Conservation (phyloP, 2,329 filamentous ascomycete genomes). For the Coleophoma crateriformis region DNA sequence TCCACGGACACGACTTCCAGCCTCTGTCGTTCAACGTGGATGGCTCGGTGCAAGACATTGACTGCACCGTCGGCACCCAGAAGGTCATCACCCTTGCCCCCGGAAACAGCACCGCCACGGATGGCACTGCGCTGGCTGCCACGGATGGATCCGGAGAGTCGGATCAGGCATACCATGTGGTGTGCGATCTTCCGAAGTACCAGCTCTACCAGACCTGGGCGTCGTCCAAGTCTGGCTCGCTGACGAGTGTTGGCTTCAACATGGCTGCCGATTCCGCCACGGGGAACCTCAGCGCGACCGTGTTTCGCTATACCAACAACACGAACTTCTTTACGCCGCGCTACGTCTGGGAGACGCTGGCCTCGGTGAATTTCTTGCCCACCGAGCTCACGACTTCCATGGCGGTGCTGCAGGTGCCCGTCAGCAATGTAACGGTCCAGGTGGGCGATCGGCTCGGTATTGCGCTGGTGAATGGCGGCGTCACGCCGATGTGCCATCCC, state of each 20-base stretch:
- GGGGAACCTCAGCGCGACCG: conserved; percentile 8
- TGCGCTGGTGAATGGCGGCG: conserved; percentile 10
- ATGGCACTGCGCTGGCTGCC: conserved; percentile 3
- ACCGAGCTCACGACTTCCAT: conserved; percentile 4
- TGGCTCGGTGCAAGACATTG: conserved; percentile 9
- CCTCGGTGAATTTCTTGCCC: conserved; percentile 5
- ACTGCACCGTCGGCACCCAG: conserved; percentile 9
- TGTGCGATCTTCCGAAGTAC: conserved; percentile 12
- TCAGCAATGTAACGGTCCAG: conserved; percentile 3
- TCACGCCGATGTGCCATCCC: conserved; percentile 11
- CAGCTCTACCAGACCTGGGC: conserved; percentile 17
- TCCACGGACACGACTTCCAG: conserved; percentile 15
- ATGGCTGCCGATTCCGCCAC: conserved; percentile 10
- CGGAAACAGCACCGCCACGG: conserved; percentile 1
- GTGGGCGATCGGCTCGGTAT: conserved; percentile 14
- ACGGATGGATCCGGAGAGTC: conserved; percentile 12
- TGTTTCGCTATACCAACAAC: conserved; percentile 16
- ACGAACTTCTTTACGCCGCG: conserved; percentile 14
- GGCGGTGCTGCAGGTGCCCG: conserved; percentile 5
- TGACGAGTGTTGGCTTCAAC: conserved; percentile 12
- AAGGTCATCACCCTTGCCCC: conserved; percentile 5
- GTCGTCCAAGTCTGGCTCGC: conserved; percentile 8
- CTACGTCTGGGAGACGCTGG: conserved; percentile 16
- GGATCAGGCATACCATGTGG: conserved; percentile 2
- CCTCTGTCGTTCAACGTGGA: conserved; percentile 9